Evolutionary conservation across 768 basidiomycete genomes (phyloP), one percentile per base, ranked within the genome.

Genomic region (Lentinula lateritia): DNA sequence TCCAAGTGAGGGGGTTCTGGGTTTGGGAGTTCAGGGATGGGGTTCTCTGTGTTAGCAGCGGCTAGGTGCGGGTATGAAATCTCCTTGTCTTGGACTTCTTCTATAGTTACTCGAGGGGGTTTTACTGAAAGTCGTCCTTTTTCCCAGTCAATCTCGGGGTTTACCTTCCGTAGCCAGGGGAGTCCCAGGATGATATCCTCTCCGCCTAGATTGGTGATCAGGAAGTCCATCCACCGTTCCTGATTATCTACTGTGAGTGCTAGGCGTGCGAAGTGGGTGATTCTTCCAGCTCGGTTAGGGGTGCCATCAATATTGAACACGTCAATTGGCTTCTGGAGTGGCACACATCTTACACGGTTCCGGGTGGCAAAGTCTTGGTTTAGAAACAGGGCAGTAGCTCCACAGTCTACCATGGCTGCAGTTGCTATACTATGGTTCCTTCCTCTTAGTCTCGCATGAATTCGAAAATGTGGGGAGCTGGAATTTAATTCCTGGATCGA

Each of bases 241-340:
- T 35, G n/a, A 35, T 56, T 56, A 23, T 36, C 32, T 1, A 56
- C 35, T 7, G 34, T 23, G 34, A 36, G 7, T 6, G 12, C 77
- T 63, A 0, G 66, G 65, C 54, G 36, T 23, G 35, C 54, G 12
- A 32, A 56, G 3, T 56, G 23, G 16, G 35, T 56, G 1, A 56
- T 56, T 9, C 38, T 41, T 38, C 54, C 54, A 38, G 54, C 54
- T 16, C 20, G 15, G 35, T 56, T 56, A n/a, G 38, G 34, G 2
- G 54, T 38, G 1, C 54, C 54, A 56, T 56, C 54, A 2, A 36
- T 36, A 18, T 56, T 56, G 7, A 18, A 20, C 1, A 56, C 36
- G 16, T 38, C 23, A 0, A 66, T 20, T 1, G 75, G 58, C 54
- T 77, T 76, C 8, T 18, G 8, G 15, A 46, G 45, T 1, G 36